Base-by-base conservation (phyloP, 768 basidiomycete genomes). In the Leccinellum luteum region DNA sequence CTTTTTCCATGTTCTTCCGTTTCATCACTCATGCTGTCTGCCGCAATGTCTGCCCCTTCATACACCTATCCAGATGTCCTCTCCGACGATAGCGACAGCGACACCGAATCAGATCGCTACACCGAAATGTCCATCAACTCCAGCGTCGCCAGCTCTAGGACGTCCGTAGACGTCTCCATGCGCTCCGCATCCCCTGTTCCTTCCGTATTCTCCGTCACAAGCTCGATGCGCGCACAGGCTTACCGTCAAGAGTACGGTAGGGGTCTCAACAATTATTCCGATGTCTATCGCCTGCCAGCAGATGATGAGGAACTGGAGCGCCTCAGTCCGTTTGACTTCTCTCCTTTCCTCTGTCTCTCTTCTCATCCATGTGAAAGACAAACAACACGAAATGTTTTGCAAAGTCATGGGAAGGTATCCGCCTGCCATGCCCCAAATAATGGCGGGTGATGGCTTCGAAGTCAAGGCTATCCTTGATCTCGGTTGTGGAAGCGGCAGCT, bases 401-500 rank as follows among this genome's bases (percentile, higher is more conserved):
- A 79, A 81, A 51, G 67, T 85, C 32, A 79, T 89, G 75, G 89
- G 88, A 53, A 84, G 82, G 65, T 92, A 88, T 61, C 82, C 85
- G 0, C 80, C 82, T 8, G 78, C 79, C 5, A 70, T 92, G 63
- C 64, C 71, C 17, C 75, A 84, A 48, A 72, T 90, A 52, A 79
- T 92, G 78, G 79, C 75, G 23, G 81, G 86, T 35, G 81, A 85
- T 63, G 74, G 73, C 15, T 83, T 82, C 17, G 81, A 85, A 62
- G 75, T 71, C 25, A 91, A 90, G 69, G 75, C 83, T 6, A 76
- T 81, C 51, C 75, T 92, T 15, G 90, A 92, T 71, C 78, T 92
- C 23, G 90, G 90, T 7, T 90, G 90, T 65, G 90, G 90, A 15
- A 87, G 85, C 61, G 90, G 89, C 48, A 82, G 78, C 60, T 92